phyloP scores from a whole-genome alignment of 495 filamentous ascomycete genomes.

The Penicillium macrosclerotiorum region DNA sequence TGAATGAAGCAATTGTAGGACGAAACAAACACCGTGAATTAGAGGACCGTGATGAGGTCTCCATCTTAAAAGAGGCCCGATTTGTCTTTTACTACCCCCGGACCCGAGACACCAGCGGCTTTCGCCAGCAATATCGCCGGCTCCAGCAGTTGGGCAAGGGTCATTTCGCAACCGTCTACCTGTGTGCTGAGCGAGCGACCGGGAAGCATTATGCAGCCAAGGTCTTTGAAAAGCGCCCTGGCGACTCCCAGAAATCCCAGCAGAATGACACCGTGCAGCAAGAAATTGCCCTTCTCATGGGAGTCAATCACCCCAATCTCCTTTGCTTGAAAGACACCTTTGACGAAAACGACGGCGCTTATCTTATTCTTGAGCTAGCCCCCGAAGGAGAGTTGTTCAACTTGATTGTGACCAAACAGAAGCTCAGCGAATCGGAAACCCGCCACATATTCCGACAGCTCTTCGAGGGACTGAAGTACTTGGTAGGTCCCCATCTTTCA shows the following conservation, averaged over 20 bases:
- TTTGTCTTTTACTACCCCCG: slow-evolving; percentile 90
- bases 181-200: slow-evolving; percentile 81
- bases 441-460: slow-evolving; percentile 87
- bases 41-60: slow-evolving; percentile 84
- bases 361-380: slow-evolving; percentile 88
- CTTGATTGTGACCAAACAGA: slow-evolving; percentile 81
- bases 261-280: slow-evolving; percentile 86
- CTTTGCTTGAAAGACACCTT: slow-evolving; percentile 94
- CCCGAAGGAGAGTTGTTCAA: slow-evolving; percentile 95
- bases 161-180: slow-evolving; percentile 92
- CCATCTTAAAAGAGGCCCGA: slow-evolving; percentile 74
- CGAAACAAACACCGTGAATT: slow-evolving; percentile 89
- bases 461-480: slow-evolving; percentile 89
- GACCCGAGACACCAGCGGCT: slow-evolving; percentile 69
- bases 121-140: slow-evolving; percentile 81
- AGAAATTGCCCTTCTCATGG: slow-evolving; percentile 94
- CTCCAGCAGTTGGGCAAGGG: slow-evolving; percentile 90
- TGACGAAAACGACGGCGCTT: slow-evolving; percentile 86
- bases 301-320: slow-evolving; percentile 93
- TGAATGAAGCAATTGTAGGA: slow-evolving; percentile 88
- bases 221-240: slow-evolving; percentile 79
- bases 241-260: slow-evolving; percentile 68
- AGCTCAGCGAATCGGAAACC: slow-evolving; percentile 78
- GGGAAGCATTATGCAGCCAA: slow-evolving; percentile 90
- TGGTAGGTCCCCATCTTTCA: too few species aligned